Conservation (phyloP, 2,329 filamentous ascomycete species). For the Shiraia bambusicola region DNA sequence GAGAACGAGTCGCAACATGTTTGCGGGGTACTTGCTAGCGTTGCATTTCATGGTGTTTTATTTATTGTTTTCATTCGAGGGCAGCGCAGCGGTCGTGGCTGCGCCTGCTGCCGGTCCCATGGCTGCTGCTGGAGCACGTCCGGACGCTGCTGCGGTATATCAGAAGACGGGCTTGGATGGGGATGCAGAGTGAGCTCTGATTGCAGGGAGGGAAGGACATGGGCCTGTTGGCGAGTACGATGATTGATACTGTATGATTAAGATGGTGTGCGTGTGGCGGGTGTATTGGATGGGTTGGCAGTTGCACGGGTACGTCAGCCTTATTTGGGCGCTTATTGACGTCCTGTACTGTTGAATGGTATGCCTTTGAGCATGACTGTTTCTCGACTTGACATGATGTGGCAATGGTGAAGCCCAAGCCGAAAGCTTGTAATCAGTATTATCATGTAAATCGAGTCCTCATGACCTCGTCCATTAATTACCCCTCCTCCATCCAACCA, state of each 20-base stretch:
- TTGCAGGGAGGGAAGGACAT: background rate
- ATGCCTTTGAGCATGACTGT: too few species aligned
- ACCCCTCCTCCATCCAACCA: too few species aligned
- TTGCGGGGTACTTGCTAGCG: conserved; percentile 86
- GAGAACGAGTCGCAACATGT: conserved; percentile 86
- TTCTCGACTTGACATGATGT: too few species aligned
- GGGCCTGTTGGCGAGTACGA: background rate
- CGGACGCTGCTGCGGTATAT: conserved; percentile 36
- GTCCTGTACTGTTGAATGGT: too few species aligned
- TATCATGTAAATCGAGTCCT: too few species aligned
- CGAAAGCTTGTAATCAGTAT: too few species aligned
- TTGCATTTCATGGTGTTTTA: conserved; percentile 86
- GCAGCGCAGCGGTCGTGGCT: conserved; percentile 22
- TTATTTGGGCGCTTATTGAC: too few species aligned
- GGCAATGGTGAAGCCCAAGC: too few species aligned
- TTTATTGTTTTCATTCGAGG: conserved; percentile 82
- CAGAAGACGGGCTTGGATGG: conserved; percentile 41
- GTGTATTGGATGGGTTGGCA: background rate
- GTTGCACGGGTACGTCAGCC: too few species aligned
- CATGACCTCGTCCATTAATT: too few species aligned
- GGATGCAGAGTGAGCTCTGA: conserved; percentile 8
- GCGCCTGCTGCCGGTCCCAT: conserved; percentile 34
- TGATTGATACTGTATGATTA: background rate
- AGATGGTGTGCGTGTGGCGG: background rate
- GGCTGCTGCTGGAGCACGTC: conserved; percentile 24